Base-by-base conservation (phyloP, 1,284 basidiomycete genomes). In the Schizophyllum commune region DNA sequence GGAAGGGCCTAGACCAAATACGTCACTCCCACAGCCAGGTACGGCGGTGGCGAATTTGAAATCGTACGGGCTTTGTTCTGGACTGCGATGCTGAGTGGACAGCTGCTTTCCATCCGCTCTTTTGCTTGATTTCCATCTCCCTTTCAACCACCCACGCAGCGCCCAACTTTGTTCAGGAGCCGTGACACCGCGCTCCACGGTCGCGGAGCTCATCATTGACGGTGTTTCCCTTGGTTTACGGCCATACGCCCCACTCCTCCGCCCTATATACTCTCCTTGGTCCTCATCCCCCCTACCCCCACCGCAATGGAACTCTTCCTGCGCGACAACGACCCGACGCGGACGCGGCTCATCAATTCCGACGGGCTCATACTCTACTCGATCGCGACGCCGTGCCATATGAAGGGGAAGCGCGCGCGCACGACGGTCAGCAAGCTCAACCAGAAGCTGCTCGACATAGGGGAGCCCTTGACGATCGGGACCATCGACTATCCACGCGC, bases 301-400 rank as follows among this genome's bases (percentile, higher is more conserved):
- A 27, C 27, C 27, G 39, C 20, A 9, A 66, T 66, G 65, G 65
- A 66, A 58, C 70, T 76, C 19, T 70, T 63, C 61, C 67, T 77
- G 34, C 65, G 73, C n/a, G 65, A 76, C 63, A 77, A 77, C 65
- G 74, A 76, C 64, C 73, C 75, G 5, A 66, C 65, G 5, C 66
- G 70, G 21, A 75, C 75, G 3, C 60, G 71, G 13, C 67, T 76
- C 58, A 65, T 73, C 9, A 68, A 70, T 5, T 64, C 68, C 7
- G 70, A 73, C 47, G 74, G 73, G 15, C 64, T 67, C 53, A 67
- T 69, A 6, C 66, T 71, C n/a, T 76, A 72, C 61, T 65, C 69
- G 22, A 71, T 74, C 34, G 62, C 66, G 20, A 76, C 75, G 1
- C 66, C 68, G 4, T 61, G 55, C 7, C 22, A 55, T 32, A 33